Conservation (phyloP, 257 asterid genomes). For the Vinca minor region DNA sequence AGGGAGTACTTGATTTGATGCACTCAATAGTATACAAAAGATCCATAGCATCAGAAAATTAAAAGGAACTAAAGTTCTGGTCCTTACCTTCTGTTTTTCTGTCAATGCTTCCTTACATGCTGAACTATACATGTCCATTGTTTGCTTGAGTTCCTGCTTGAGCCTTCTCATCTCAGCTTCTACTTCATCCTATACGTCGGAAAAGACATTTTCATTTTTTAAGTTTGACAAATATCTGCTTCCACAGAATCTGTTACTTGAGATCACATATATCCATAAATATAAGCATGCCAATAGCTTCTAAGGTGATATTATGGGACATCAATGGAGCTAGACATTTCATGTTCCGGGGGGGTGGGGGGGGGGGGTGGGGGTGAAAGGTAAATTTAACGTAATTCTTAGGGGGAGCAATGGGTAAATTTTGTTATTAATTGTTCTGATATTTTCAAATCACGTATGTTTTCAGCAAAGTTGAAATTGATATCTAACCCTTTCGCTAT, state of each 20-base stretch:
- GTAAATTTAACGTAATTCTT: too few relatives aligned
- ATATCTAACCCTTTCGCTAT: neutral
- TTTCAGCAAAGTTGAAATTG: neutral
- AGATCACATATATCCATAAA: neutral
- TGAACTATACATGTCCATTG: constrained; percentile 92
- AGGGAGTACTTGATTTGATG: neutral
- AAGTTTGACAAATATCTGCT: neutral
- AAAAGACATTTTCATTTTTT: constrained; percentile 4
- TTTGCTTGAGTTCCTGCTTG: constrained; percentile 79
- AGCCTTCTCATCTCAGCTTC: constrained; percentile 97
- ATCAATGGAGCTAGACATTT: neutral
- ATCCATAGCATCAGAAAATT: neutral
- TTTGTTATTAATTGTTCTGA: too few relatives aligned
- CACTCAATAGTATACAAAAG: neutral
- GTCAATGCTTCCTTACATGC: constrained; percentile 89
- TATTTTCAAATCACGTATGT: too few relatives aligned
- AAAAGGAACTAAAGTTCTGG: neutral
- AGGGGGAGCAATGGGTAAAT: too few relatives aligned
- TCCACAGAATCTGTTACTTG: neutral
- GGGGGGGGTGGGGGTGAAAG: too few relatives aligned
- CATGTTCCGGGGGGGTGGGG: too few relatives aligned
- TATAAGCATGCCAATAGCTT: neutral
- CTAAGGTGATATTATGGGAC: neutral
- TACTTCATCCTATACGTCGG: constrained; percentile 52
- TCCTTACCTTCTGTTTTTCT: constrained; percentile 66